A percentile compares a stretch with the other conserved stretches of the same genome.
Evolutionary conservation across 768 basidiomycete species (phyloP).

Genomic region (Termitomyces heimii): DNA sequence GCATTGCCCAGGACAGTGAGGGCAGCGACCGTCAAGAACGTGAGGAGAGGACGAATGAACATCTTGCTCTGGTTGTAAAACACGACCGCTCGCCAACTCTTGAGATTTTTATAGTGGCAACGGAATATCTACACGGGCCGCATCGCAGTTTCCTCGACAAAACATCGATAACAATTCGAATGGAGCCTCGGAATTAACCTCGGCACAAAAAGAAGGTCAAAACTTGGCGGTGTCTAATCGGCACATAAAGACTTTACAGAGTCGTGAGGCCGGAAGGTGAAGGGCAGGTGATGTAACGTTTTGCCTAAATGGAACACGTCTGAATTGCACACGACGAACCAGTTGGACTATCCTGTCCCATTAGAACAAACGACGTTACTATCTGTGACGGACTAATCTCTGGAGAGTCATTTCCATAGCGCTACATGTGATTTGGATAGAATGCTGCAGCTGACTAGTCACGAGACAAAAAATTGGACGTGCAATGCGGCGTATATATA

Average conservation of each 20-base stretch:
- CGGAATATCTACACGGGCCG: not conserved
- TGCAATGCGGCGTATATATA: no score
- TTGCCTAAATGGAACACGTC: no score
- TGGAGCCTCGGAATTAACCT: conserved; percentile 1
- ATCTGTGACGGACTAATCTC: no score
- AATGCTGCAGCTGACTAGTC: not conserved
- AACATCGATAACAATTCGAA: conserved; percentile 5
- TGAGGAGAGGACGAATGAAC: conserved; percentile 10
- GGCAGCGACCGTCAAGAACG: conserved; percentile 11
- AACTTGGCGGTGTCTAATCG: conserved; percentile 1
- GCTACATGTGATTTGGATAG: not conserved
- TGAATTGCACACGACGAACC: no score
- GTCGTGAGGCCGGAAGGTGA: not conserved
- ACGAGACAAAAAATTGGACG: not conserved
- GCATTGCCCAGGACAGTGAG: conserved; percentile 19
- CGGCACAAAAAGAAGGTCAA: not conserved
- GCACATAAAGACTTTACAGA: not conserved
- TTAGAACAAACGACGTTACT: no score
- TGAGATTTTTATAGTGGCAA: not conserved
- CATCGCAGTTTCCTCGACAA: conserved; percentile 5
- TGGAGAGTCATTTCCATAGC: no score
- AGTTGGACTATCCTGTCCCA: no score
- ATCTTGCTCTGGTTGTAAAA: not conserved
- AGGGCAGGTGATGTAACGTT: no score
- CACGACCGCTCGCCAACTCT: not conserved